Percentiles rank a stretch among this genome's conserved stretches.
Conservation (phyloP, 345 rosid genomes). For the Euclidium syriacum region DNA sequence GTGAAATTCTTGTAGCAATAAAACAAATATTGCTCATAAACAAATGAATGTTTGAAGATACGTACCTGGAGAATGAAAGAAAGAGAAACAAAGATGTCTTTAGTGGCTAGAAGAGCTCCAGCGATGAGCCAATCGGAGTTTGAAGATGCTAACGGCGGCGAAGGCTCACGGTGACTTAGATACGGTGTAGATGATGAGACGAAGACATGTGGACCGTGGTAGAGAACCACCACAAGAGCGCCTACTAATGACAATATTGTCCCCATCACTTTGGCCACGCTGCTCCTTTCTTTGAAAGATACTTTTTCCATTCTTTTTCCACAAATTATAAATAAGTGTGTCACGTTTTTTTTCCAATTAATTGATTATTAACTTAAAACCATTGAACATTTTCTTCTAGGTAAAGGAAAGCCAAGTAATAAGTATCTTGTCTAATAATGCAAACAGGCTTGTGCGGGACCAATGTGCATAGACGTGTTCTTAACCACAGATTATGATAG, state of each 20-base stretch:
- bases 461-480: neutral
- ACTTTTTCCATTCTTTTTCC: constrained; percentile 63
- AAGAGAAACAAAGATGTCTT: constrained; percentile 49
- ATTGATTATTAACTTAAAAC: too few relatives aligned
- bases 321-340: neutral
- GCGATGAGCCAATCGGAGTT: constrained; percentile 60
- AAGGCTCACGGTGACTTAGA: constrained; percentile 18
- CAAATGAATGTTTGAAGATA: neutral
- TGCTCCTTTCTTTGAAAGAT: constrained; percentile 43
- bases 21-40: neutral
- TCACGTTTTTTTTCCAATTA: neutral
- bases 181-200: constrained; percentile 27
- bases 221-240: constrained; percentile 63
- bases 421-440: neutral
- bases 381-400: neutral
- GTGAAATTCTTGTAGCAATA: too few relatives aligned
- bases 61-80: constrained; percentile 80
- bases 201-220: constrained; percentile 53
- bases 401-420: neutral
- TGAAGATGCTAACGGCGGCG: constrained; percentile 38
- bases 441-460: constrained; percentile 4
- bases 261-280: constrained; percentile 74
- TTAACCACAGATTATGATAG: neutral
- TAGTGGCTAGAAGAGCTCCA: constrained; percentile 54
- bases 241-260: constrained; percentile 64